Evolutionary conservation across 2,329 filamentous ascomycete genomes (phyloP).

Genomic region (Pseudogymnoascus sp.): DNA sequence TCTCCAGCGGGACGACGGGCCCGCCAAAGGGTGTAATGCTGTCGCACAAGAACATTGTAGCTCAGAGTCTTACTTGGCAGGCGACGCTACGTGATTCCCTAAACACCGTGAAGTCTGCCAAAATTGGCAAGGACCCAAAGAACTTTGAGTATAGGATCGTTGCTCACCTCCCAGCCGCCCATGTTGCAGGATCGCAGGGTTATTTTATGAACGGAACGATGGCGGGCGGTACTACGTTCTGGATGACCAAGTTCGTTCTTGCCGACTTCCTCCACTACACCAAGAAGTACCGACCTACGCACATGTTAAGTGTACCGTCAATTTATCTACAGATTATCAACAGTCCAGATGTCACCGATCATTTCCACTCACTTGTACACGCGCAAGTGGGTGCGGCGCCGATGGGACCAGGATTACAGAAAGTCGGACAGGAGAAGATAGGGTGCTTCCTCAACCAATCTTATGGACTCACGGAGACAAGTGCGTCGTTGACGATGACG

Average conservation of each 20-base stretch:
- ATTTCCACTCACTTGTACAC: neutral
- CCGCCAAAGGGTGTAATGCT: conserved; percentile 84
- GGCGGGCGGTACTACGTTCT: conserved; percentile 35
- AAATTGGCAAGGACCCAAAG: neutral
- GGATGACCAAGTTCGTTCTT: conserved; percentile 57
- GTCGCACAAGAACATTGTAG: conserved; percentile 65
- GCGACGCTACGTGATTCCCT: conserved; percentile 7
- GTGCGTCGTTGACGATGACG: conserved; percentile 66
- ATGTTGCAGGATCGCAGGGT: conserved; percentile 59
- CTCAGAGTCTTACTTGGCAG: conserved; percentile 39
- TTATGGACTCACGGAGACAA: conserved; percentile 82
- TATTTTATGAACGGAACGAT: neutral
- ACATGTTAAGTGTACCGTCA: conserved; percentile 53
- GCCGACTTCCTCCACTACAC: conserved; percentile 46
- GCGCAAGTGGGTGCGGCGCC: conserved; percentile 39
- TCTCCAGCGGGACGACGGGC: conserved; percentile 72
- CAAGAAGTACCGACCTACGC: conserved; percentile 43
- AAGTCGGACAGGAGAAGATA: conserved; percentile 61
- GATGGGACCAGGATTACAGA: conserved; percentile 40
- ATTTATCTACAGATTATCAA: conserved; percentile 55
- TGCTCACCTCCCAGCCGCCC: conserved; percentile 32
- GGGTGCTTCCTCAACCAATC: conserved; percentile 76
- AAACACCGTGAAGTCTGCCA: neutral
- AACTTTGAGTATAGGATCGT: neutral
- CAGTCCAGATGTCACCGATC: conserved; percentile 39